phyloP scores from a whole-genome alignment of 2,329 filamentous ascomycete species.

The Microdochium paspali region DNA sequence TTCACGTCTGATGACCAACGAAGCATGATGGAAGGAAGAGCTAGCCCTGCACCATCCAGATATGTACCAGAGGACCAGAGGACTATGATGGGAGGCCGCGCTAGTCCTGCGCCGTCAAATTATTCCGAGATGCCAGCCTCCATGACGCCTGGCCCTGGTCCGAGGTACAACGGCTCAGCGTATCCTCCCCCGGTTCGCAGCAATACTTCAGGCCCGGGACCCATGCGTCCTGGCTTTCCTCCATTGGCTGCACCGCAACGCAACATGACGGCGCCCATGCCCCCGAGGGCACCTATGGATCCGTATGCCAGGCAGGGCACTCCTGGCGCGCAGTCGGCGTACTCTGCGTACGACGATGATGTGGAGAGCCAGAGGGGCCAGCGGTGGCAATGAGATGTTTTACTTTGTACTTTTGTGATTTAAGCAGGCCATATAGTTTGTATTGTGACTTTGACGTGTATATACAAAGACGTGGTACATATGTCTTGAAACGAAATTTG shows the following conservation, averaged over 20 bases:
- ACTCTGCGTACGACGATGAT: not conserved
- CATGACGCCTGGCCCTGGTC: conserved; percentile 8
- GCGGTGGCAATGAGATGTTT: not conserved
- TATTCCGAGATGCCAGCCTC: conserved; percentile 7
- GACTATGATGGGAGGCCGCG: conserved; percentile 14
- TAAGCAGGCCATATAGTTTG: conserved; percentile 3
- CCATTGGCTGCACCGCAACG: conserved; percentile 28
- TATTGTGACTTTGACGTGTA: conserved; percentile 23
- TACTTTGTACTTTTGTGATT: not conserved
- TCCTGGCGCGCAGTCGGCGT: not conserved
- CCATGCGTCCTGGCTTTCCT: conserved; percentile 19
- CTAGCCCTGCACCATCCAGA: conserved; percentile 22
- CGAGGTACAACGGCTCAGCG: conserved; percentile 12
- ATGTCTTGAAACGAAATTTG: too few relatives aligned
- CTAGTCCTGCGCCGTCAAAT: conserved; percentile 19
- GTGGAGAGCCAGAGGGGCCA: not conserved
- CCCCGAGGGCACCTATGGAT: conserved; percentile 9
- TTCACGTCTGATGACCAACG: conserved; percentile 11
- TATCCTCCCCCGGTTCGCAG: conserved; percentile 18
- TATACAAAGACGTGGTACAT: conserved; percentile 14
- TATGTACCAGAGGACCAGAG: conserved; percentile 11
- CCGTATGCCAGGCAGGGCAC: conserved; percentile 4
- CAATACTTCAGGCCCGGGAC: conserved; percentile 31
- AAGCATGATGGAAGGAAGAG: conserved; percentile 14
- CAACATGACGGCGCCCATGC: conserved; percentile 34